Percentiles rank a stretch among this genome's conserved stretches.
Evolutionary conservation across 768 basidiomycete genomes (phyloP).

Genomic region (Sarcomyxa edulis): DNA sequence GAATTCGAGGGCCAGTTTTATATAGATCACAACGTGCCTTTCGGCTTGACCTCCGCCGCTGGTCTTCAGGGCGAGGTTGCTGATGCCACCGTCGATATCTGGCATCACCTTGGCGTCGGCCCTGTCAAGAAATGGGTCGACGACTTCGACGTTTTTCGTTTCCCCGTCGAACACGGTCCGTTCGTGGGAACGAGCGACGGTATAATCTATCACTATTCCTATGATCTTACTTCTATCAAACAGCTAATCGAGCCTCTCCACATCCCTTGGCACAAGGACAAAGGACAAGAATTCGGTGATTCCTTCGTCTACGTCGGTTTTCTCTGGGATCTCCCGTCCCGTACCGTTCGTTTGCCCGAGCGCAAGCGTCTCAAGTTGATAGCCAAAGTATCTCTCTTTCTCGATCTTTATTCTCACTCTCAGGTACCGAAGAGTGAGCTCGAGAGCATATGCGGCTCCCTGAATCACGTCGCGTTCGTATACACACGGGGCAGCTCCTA

Average conservation of each 20-base stretch:
- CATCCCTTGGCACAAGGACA: conserved; percentile 17
- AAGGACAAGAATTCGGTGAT: conserved; percentile 15
- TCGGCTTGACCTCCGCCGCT: conserved; percentile 17
- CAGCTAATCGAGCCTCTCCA: conserved; percentile 10
- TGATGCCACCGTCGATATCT: conserved; percentile 19
- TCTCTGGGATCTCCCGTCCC: conserved; percentile 16
- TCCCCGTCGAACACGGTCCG: no score
- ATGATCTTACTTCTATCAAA: conserved; percentile 10
- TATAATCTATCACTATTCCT: conserved; percentile 13
- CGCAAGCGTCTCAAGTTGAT: conserved; percentile 20
- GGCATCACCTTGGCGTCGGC: conserved; percentile 10
- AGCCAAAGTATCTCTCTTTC: conserved; percentile 8
- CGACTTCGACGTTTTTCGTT: conserved; percentile 21
- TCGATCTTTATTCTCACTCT: conserved; percentile 3
- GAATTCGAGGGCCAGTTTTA: conserved; percentile 12
- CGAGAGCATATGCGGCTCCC: conserved; percentile 13
- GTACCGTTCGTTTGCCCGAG: conserved; percentile 17
- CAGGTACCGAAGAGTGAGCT: conserved; percentile 5
- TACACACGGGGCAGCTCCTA: conserved; percentile 6
- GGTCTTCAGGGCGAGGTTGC: conserved; percentile 21
- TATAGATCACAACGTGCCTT: conserved; percentile 16
- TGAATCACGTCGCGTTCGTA: conserved; percentile 17
- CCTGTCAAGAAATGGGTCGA: conserved; percentile 23
- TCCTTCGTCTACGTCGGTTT: conserved; percentile 20
- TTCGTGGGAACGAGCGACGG: conserved; percentile 11